phyloP scores from a whole-genome alignment of 306 rosid species.

The Albizia julibrissin region DNA sequence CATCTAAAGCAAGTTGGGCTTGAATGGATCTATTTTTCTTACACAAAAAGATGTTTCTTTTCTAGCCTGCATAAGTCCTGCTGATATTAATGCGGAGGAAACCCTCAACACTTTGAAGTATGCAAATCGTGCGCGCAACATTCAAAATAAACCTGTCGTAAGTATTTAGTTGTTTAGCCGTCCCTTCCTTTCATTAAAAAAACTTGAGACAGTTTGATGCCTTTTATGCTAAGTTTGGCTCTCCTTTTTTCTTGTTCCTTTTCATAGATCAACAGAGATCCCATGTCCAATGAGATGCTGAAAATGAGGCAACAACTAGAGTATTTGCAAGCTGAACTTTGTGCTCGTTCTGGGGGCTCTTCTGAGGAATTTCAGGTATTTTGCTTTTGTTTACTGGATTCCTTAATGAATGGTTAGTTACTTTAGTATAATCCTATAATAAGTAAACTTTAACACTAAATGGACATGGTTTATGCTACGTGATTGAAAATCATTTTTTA shows the following conservation, averaged over 20 bases:
- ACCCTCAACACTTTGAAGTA: constrained; percentile 98
- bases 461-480: constrained; percentile 18
- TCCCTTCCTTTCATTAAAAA: constrained; percentile 10
- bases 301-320: constrained; percentile 98
- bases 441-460: constrained; percentile 22
- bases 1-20: constrained; percentile 27
- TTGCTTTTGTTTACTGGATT: constrained; percentile 21
- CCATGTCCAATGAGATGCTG: constrained; percentile 95
- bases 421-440: constrained; percentile 17
- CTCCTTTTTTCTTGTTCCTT: constrained; percentile 26
- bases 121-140: constrained; percentile 99
- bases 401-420: constrained; percentile 16
- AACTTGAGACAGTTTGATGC: constrained; percentile 29
- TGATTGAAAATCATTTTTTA: constrained; percentile 14
- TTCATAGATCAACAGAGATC: constrained; percentile 90
- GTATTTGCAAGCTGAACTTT: constrained; percentile 96
- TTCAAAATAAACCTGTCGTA: constrained; percentile 95
- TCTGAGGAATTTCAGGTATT: constrained; percentile 93
- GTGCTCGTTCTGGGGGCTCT: constrained; percentile 90
- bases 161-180: constrained; percentile 40
- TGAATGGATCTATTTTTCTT: constrained; percentile 35
- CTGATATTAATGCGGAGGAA: constrained; percentile 99
- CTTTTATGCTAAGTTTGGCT: constrained; percentile 22
- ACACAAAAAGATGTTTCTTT: constrained; percentile 29
- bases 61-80: constrained; percentile 98